Evolutionary conservation across 768 basidiomycete genomes (phyloP).

Genomic region (Suillus occidentalis): DNA sequence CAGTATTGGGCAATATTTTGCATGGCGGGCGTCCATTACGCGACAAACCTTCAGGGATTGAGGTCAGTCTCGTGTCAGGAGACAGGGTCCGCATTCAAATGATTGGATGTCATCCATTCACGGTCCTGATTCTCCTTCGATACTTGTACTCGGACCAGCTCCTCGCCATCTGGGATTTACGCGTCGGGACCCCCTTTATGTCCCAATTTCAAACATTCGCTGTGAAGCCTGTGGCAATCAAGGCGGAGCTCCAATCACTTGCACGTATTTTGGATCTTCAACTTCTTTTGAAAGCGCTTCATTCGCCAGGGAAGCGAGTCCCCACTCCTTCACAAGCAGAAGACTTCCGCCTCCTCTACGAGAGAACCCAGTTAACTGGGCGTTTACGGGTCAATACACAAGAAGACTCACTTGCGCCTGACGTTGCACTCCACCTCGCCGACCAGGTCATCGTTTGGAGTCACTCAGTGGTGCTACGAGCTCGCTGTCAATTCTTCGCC

Average conservation of each 20-base stretch:
- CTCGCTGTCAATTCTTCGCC: conserved; percentile 81
- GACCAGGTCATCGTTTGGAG: conserved; percentile 59
- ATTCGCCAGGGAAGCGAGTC: conserved; percentile 57
- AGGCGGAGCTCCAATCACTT: conserved; percentile 60
- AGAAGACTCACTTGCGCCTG: conserved; percentile 45
- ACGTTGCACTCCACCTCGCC: conserved; percentile 70
- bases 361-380: conserved; percentile 19
- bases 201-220: conserved; percentile 39
- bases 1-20: conserved; percentile 45
- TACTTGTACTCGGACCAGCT: conserved; percentile 91
- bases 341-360: conserved; percentile 55
- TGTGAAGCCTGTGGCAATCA: conserved; percentile 49
- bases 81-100: conserved; percentile 39
- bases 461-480: conserved; percentile 77
- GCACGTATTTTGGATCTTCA: conserved; percentile 61
- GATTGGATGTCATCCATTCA: conserved; percentile 57
- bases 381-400: conserved; percentile 9
- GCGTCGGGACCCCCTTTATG: conserved; percentile 50
- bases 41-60: conserved; percentile 31
- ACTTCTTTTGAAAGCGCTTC: conserved; percentile 52
- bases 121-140: conserved; percentile 72
- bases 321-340: conserved; percentile 47
- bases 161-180: conserved; percentile 80
- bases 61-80: conserved; percentile 24
- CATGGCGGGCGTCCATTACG: conserved; percentile 28